Conservation (phyloP, 2,329 filamentous ascomycete species). For the Arthroderma sp. region DNA sequence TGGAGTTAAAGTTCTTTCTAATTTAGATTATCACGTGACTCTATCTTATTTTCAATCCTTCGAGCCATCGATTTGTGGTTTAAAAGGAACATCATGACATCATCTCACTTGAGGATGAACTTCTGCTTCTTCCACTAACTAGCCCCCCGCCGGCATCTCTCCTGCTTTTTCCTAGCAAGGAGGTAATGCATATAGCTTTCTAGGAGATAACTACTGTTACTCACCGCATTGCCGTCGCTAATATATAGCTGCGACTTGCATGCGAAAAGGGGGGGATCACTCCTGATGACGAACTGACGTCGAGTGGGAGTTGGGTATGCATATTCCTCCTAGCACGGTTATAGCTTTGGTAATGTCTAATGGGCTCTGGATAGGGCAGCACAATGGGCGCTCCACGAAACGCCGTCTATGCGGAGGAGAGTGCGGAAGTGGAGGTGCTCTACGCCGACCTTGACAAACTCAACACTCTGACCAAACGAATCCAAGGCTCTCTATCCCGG, state of each 20-base stretch:
- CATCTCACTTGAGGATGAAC: too few species aligned
- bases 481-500: slow-evolving; percentile 71
- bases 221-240: background rate
- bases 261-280: background rate
- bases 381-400: slow-evolving; percentile 45
- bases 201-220: background rate
- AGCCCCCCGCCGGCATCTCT: too few species aligned
- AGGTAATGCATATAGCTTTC: background rate
- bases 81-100: too few species aligned
- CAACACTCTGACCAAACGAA: slow-evolving; percentile 85
- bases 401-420: slow-evolving; percentile 52
- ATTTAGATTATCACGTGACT: too few species aligned
- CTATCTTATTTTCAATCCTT: too few species aligned
- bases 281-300: background rate
- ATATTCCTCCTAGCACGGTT: background rate
- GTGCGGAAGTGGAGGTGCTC: slow-evolving; percentile 55
- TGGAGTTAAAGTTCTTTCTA: too few species aligned
- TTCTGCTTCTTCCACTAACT: too few species aligned
- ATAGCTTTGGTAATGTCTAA: background rate
- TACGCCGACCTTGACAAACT: slow-evolving; percentile 76
- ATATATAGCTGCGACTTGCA: background rate
- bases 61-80: too few species aligned
- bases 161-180: too few species aligned
- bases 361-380: background rate
- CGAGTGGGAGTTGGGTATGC: background rate